Base-by-base conservation (phyloP, 139 green algal species). In the Diplosphaera chodatii region DNA sequence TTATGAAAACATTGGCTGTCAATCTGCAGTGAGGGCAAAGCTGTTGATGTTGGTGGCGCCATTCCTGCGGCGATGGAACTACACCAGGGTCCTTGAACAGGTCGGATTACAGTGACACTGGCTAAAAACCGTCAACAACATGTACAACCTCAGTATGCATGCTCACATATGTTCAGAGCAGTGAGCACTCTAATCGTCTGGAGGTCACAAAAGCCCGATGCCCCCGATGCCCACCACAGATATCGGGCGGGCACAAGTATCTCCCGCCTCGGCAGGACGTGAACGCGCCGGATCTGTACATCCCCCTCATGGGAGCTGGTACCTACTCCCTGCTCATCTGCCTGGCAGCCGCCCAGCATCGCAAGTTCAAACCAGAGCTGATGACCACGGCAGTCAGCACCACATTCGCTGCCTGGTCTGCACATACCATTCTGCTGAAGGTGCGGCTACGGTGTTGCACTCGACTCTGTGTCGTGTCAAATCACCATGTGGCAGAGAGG, bases 271-370 rank as follows among this genome's bases (percentile, higher is more conserved):
- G 83, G 1, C 78, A 87, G 34, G 95, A 99, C 77, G 83, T 92
- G 30, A 97, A 98, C 70, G 90, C 92, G 1, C 95, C 94, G 10
- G 95, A 99, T 80, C 83, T 99, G 67, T 99, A 98, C 86, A 88
- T 99, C 28, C 94, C 95, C 0, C 41, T 95, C 31, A 91, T 97
- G 86, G 87, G 84, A 0, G 73, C 92, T 16, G 94, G 84, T 84
- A 93, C 89, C 28, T 98, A 96, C 78, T 77, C 80, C 64, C 63
- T 98, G 27, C 75, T 98, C 25, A 68, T 80, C 2, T 85, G 79
- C 16, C 48, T 80, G 16, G 41, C 72, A 1, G 33, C 83, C 30
- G 63, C 84, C 4, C 34, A 59, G 4, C 55, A 64, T 28, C 70
- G 68, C 25, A 74, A 71, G 32, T 96, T 93, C 79, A 85, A 78